Percentiles rank a stretch among this genome's conserved stretches.
Evolutionary conservation across 768 basidiomycete species (phyloP).

Genomic region (Pulveroboletus frians): DNA sequence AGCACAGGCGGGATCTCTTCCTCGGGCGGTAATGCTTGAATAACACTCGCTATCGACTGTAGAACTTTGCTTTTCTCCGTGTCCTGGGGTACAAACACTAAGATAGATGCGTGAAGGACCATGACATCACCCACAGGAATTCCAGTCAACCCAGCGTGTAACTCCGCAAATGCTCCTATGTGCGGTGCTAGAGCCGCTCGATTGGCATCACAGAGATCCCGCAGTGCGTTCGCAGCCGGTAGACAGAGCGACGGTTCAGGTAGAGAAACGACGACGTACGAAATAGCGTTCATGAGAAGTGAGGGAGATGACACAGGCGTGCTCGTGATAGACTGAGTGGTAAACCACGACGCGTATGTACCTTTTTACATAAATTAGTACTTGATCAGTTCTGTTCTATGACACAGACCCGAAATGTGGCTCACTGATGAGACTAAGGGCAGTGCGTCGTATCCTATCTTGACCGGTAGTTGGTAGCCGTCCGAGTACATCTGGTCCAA

Average conservation of each 20-base stretch:
- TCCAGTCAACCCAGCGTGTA: conserved; percentile 70
- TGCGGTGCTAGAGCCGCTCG: conserved; percentile 77
- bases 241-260: conserved; percentile 59
- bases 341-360: conserved; percentile 77
- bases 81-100: conserved; percentile 41
- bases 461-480: conserved; percentile 60
- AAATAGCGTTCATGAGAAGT: conserved; percentile 59
- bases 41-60: conserved; percentile 89
- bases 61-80: conserved; percentile 87
- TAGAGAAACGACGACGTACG: conserved; percentile 67
- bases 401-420: background rate
- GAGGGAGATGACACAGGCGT: conserved; percentile 31
- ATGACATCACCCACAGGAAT: conserved; percentile 55
- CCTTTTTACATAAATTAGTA: conserved; percentile 35
- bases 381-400: background rate
- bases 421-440: conserved; percentile 70
- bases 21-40: conserved; percentile 78
- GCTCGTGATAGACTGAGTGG: conserved; percentile 39
- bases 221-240: conserved; percentile 75
- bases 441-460: conserved; percentile 66
- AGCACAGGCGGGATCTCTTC: conserved; percentile 75
- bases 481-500: conserved; percentile 67
- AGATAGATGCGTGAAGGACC: background rate
- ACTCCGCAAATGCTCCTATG: conserved; percentile 76
- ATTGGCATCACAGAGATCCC: conserved; percentile 88